phyloP scores from a whole-genome alignment of 1,139 yeast genomes.

The Yamadazyma dendronema region DNA sequence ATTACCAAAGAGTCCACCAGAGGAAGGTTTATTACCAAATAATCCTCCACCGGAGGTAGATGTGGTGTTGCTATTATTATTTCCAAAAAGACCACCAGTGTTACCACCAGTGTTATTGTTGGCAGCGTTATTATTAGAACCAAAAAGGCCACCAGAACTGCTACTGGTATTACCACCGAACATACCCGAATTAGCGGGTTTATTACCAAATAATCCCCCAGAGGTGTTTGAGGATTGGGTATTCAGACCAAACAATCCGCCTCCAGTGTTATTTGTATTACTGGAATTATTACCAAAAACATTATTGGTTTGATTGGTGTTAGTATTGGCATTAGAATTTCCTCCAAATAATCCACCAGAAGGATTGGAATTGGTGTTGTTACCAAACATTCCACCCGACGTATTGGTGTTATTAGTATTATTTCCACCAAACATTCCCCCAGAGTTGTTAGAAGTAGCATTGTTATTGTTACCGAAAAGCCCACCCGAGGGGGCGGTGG shows the following conservation, averaged over 20 bases:
- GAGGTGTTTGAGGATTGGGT: constrained; percentile 8
- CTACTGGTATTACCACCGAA: constrained; percentile 17
- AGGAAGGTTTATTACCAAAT: constrained; percentile 2
- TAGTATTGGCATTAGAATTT: constrained; percentile 7
- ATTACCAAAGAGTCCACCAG: constrained; percentile 10
- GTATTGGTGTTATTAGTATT: constrained; percentile 2
- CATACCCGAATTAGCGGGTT: constrained; percentile 18
- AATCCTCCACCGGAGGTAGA: constrained; percentile 16
- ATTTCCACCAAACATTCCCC: constrained; percentile 19
- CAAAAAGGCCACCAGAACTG: neutral
- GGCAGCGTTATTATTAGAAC: neutral
- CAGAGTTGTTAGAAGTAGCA: constrained; percentile 14
- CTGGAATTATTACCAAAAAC: constrained; percentile 25
- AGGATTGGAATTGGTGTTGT: constrained; percentile 6
- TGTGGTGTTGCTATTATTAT: constrained; percentile 6
- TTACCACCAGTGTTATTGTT: constrained; percentile 3
- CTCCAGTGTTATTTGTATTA: constrained; percentile 23
- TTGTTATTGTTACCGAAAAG: constrained; percentile 16
- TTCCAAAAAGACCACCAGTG: constrained; percentile 20
- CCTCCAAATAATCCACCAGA: constrained; percentile 29
- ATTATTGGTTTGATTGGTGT: constrained; percentile 21
- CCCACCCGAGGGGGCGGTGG: constrained; percentile 14
- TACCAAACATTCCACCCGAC: constrained; percentile 17
- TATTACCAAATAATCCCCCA: constrained; percentile 32
- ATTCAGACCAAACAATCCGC: constrained; percentile 23